These are phyloP conservation scores for Pezicula neosporulosa DNA, from an alignment of 2,329 filamentous ascomycete species.

Conservation along the genomic window DNA sequence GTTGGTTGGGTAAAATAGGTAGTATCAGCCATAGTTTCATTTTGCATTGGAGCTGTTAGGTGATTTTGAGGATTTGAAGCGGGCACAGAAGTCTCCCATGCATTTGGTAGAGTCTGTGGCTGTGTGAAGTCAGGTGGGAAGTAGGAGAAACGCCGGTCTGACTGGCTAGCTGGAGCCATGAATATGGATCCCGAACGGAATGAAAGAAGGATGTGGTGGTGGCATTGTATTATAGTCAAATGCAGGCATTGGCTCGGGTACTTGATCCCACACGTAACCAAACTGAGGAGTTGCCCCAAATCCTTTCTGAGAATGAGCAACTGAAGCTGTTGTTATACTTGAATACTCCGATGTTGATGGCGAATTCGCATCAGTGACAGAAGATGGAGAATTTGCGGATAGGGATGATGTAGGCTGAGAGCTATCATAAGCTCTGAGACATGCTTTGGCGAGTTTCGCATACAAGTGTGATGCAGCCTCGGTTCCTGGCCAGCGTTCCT, in stretches of 20 bases:
- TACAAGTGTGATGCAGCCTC: conserved; percentile 82
- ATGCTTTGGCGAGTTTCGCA: conserved; percentile 78
- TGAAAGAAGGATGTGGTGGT: conserved; percentile 40
- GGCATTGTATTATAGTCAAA: conserved; percentile 20
- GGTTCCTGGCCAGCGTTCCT: conserved; percentile 89
- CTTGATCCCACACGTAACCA: conserved; percentile 54
- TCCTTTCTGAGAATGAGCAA: conserved; percentile 34
- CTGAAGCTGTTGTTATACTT: conserved; percentile 29
- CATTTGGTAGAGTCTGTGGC: conserved; percentile 20
- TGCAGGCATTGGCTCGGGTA: conserved; percentile 40
- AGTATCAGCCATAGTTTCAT: conserved; percentile 18
- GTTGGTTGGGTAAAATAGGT: conserved; percentile 25
- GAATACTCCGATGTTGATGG: conserved; percentile 40
- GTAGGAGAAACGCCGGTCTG: conserved; percentile 58
- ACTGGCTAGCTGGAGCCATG: conserved; percentile 49
- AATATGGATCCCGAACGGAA: conserved; percentile 68
- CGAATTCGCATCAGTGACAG: conserved; percentile 40
- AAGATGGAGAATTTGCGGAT: conserved; percentile 37
- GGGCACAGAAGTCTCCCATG: conserved; percentile 20
- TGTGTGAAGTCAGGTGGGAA: conserved; percentile 53
- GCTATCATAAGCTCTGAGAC: conserved; percentile 78
- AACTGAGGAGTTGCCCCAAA: conserved; percentile 46
- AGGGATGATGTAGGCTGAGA: conserved; percentile 45
- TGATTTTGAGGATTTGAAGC: conserved; percentile 8
- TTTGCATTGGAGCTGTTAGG: conserved; percentile 6